Evolutionary conservation across 768 basidiomycete species (phyloP).

Genomic region (Cystobasidium onofrii): DNA sequence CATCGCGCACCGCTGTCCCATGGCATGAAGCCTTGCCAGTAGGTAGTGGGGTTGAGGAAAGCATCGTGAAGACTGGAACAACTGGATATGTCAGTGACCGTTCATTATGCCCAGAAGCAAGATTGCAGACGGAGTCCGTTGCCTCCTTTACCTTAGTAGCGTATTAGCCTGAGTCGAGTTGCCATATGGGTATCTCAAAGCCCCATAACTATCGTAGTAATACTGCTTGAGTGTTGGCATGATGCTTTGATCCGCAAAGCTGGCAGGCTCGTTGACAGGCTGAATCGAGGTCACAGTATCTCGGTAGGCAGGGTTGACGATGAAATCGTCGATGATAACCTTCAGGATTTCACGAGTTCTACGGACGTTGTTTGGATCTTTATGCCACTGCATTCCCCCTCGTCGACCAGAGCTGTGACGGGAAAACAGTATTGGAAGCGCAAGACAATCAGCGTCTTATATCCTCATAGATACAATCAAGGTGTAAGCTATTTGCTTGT

Average conservation of each 20-base stretch:
- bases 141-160: constrained; percentile 1
- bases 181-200: constrained; percentile 10
- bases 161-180: constrained; percentile 10
- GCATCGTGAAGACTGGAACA: constrained; percentile 6
- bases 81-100: too few species aligned
- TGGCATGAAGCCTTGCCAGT: constrained; percentile 27
- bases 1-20: constrained; percentile 1
- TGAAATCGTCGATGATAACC: constrained; percentile 31
- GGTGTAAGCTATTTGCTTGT: too few species aligned
- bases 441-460: too few species aligned
- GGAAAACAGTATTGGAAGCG: not conserved
- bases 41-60: not conserved
- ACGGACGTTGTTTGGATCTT: not conserved
- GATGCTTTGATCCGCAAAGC: constrained; percentile 14
- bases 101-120: too few species aligned
- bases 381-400: constrained; percentile 30
- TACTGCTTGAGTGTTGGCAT: constrained; percentile 27
- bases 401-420: constrained; percentile 19
- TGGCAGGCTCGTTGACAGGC: constrained; percentile 33
- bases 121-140: too few species aligned
- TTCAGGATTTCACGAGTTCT: constrained; percentile 25
- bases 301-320: not conserved
- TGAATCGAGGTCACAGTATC: constrained; percentile 27
- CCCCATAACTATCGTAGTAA: constrained; percentile 18
- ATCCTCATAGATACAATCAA: too few species aligned